Base-by-base conservation (phyloP, 2,329 filamentous ascomycete genomes). In the Magnaporthiopsis poae region DNA sequence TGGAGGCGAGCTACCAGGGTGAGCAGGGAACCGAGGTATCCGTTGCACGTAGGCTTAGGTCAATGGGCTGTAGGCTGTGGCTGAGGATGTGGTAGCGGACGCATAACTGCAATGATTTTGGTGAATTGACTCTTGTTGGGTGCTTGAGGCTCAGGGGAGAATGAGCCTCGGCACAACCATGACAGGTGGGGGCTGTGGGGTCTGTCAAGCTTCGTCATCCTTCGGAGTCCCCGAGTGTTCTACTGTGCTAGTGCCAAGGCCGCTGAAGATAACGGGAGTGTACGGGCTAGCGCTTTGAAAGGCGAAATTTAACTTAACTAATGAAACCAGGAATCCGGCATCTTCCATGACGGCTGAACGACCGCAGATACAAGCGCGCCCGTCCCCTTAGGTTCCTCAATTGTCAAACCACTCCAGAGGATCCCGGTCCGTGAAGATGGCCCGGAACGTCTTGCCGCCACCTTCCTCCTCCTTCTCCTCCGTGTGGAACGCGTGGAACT, bases 401-500 rank as follows among this genome's bases (percentile, higher is more conserved):
- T 79, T 80, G 69, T 85, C 82, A 70, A 86, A 86, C 83, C 83
- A 86, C 72, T 84, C 79, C 61, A 83, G 73, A 4, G 74, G 69
- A 69, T 83, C 81, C n/a, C 79, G 72, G 69, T 78, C 76, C 9
- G 73, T 76, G 68, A 83, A 82, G 61, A 83, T 77, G 9, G 80
- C 80, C 33, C 77, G 76, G 71, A 78, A 84, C 60, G 71, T 76
- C 64, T 78, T 77, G n/a, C 75, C 75, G 9, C 80, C 81, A 61
- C 77, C 78, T 46, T 60, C 67, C 52, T 66, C 31, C 56, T 77
- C 75, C 15, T 70, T 74, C 70, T 83, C 79, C 69, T 82, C 79
- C 5, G 78, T 81, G 69, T 80, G 80, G 69, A 84, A 80, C 68
- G 77, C 76, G 72, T 84, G 81, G 35, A 84, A 73, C 64, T 74